phyloP scores from a whole-genome alignment of 257 asterid genomes.

The Henckelia pumila region DNA sequence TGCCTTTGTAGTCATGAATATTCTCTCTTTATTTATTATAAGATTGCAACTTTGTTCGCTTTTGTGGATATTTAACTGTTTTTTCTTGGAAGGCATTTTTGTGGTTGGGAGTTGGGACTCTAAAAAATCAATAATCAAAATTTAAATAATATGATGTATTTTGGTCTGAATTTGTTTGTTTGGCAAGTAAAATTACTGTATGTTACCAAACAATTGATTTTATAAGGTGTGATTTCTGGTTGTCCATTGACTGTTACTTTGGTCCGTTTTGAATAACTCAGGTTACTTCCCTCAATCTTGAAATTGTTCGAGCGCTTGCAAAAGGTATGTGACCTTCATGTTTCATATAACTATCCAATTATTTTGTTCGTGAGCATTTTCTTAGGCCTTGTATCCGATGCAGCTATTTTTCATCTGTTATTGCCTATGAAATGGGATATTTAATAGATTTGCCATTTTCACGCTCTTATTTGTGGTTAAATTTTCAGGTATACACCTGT shows the following conservation, averaged over 20 bases:
- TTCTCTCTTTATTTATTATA: neutral
- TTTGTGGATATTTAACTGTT: neutral
- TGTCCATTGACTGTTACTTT: neutral
- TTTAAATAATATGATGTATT: too few species aligned
- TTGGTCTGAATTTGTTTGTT: neutral
- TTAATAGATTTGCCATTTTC: neutral
- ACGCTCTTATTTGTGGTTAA: neutral
- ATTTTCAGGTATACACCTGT: neutral
- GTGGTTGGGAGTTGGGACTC: neutral
- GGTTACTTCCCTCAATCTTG: slow-evolving; percentile 93
- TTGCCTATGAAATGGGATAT: neutral
- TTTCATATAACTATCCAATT: neutral
- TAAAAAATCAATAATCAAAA: neutral
- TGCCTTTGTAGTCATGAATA: neutral
- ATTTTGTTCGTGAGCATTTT: neutral
- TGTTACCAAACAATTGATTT: neutral
- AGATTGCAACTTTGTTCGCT: neutral
- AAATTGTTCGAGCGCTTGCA: slow-evolving; percentile 88
- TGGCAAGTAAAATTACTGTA: neutral
- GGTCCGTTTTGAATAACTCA: slow-evolving; percentile 31
- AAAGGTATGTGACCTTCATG: slow-evolving; percentile 50
- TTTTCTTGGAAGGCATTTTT: neutral
- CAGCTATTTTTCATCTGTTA: neutral
- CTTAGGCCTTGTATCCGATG: neutral
- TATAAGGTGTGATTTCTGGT: slow-evolving; percentile 11